Evolutionary conservation across 1,139 yeast genomes (phyloP).

Genomic region (Magnusiomyces suaveolens): DNA sequence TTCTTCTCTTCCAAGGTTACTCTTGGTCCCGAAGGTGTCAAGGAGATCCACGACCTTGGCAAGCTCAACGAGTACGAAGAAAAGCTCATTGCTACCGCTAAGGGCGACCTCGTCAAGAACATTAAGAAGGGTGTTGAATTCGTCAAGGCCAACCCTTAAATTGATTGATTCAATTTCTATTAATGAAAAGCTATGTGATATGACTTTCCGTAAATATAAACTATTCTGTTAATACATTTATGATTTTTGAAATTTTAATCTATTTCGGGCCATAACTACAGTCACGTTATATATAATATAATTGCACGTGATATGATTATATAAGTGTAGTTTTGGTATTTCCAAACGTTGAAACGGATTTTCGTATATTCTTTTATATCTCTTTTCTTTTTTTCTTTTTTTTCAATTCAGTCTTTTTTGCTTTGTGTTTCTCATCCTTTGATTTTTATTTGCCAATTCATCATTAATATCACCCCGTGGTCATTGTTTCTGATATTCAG

Average conservation of each 20-base stretch:
- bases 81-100: conserved; percentile 45
- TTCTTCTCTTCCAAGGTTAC: conserved; percentile 91
- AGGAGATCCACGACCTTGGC: conserved; percentile 61
- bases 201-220: conserved; percentile 6
- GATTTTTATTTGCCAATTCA: no score
- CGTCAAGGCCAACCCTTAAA: conserved; percentile 35
- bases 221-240: background rate
- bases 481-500: no score
- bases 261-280: background rate
- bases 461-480: no score
- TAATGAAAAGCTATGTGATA: conserved; percentile 1
- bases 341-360: no score
- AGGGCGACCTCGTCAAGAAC: conserved; percentile 43
- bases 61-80: conserved; percentile 78
- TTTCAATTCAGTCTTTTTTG: no score
- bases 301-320: background rate
- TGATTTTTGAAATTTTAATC: background rate
- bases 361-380: no score
- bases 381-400: no score
- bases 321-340: no score
- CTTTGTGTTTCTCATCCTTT: no score
- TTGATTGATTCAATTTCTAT: background rate
- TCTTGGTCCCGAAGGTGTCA: conserved; percentile 83
- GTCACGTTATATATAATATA: background rate
- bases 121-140: conserved; percentile 66